phyloP scores from a whole-genome alignment of 257 asterid genomes.

The Echium plantagineum region DNA sequence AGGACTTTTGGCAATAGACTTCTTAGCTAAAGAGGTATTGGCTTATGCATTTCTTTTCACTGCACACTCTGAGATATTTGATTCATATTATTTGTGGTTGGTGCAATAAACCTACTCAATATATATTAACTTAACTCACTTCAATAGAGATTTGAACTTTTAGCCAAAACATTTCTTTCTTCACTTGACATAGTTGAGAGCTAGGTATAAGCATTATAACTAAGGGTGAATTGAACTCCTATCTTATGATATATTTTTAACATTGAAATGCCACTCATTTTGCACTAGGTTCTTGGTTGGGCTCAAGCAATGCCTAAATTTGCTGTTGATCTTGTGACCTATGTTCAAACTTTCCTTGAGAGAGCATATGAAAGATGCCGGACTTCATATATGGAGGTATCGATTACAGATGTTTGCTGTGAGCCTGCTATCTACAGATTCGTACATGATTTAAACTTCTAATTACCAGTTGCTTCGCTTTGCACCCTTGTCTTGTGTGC shows the following conservation, averaged over 20 bases:
- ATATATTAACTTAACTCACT: neutral
- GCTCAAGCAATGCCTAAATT: constrained; percentile 99
- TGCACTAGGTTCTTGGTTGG: constrained; percentile 90
- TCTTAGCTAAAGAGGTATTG: constrained; percentile 85
- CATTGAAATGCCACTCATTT: constrained; percentile 10
- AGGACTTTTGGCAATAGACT: constrained; percentile 89
- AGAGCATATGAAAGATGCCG: constrained; percentile 98
- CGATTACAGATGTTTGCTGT: constrained; percentile 3
- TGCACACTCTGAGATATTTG: constrained; percentile 3
- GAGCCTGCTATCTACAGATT: neutral
- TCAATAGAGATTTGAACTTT: neutral
- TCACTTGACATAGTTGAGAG: too few species aligned
- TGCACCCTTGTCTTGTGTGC: neutral
- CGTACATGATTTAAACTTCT: neutral
- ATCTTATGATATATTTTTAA: constrained; percentile 1
- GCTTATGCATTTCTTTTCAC: neutral
- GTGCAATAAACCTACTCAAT: neutral
- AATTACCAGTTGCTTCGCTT: neutral
- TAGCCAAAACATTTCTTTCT: neutral
- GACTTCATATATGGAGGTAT: constrained; percentile 95
- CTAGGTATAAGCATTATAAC: neutral
- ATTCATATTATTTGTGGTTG: too few species aligned
- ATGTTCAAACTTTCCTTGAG: constrained; percentile 91
- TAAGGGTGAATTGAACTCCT: neutral
- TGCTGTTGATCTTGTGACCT: constrained; percentile 72